Conservation (phyloP, 495 filamentous ascomycete species). For the Margaritispora aquatica region DNA sequence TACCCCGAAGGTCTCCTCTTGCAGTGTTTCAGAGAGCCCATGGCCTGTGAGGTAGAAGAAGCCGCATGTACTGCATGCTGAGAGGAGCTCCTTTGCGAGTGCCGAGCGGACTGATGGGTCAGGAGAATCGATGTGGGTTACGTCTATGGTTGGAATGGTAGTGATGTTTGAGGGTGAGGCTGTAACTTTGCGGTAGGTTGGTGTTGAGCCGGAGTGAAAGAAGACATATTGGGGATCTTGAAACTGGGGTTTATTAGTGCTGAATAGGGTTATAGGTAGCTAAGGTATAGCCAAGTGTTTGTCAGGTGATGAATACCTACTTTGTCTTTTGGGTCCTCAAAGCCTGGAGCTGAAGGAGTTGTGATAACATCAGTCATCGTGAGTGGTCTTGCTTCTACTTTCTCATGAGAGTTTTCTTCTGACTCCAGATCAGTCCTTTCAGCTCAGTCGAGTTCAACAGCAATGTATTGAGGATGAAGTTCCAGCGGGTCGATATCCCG, state of each 20-base stretch:
- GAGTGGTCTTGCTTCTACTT: too few species aligned
- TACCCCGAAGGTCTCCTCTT: background rate
- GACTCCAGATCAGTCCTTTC: too few species aligned
- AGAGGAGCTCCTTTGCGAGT: background rate
- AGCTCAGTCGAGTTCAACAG: too few species aligned
- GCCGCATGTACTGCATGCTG: background rate
- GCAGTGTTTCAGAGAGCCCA: background rate
- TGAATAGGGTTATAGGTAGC: background rate
- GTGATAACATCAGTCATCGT: background rate
- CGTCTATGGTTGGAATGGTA: background rate
- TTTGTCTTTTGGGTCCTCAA: background rate
- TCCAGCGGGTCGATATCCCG: background rate
- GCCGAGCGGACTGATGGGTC: background rate
- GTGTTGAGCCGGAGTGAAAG: slow-evolving; percentile 1
- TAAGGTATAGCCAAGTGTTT: background rate
- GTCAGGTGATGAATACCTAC: background rate
- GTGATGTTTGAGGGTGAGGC: background rate
- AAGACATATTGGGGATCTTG: background rate
- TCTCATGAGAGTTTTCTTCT: too few species aligned
- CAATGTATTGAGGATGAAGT: background rate
- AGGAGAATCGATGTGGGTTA: background rate
- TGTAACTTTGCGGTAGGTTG: background rate
- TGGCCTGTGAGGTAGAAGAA: background rate
- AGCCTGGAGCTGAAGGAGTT: background rate
- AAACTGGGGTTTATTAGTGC: background rate